Percentiles rank a stretch among this genome's conserved stretches.
Conservation (phyloP, 2,329 filamentous ascomycete genomes). For the Triangularia setosa region DNA sequence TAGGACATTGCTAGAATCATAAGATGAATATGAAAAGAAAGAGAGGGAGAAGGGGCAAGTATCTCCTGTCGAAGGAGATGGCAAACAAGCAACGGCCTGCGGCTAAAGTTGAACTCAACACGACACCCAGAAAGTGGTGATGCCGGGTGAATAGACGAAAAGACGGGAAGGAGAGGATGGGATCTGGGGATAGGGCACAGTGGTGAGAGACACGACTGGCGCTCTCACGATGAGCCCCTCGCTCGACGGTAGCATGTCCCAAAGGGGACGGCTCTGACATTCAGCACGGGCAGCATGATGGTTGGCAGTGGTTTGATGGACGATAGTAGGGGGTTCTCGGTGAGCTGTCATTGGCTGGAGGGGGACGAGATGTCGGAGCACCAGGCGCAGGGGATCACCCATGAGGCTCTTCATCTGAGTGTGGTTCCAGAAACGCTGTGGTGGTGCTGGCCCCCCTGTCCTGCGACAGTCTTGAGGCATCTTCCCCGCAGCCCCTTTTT, state of each 20-base stretch:
- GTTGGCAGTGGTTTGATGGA: slow-evolving; percentile 33
- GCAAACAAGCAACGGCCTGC: slow-evolving; percentile 25
- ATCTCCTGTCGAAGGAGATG: slow-evolving; percentile 22
- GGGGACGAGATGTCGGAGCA: slow-evolving; percentile 13
- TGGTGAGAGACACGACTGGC: neutral
- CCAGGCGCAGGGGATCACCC: slow-evolving; percentile 11
- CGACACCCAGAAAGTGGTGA: slow-evolving; percentile 26
- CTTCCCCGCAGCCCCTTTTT: slow-evolving; percentile 13
- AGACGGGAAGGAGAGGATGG: slow-evolving; percentile 18
- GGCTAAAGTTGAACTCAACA: slow-evolving; percentile 26
- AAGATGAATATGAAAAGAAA: slow-evolving; percentile 27
- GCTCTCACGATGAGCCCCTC: neutral
- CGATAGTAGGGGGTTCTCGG: slow-evolving; percentile 7
- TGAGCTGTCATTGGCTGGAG: slow-evolving; percentile 28
- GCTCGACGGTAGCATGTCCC: slow-evolving; percentile 12
- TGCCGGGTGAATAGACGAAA: slow-evolving; percentile 28
- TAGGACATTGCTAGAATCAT: slow-evolving; percentile 38
- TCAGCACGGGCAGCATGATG: slow-evolving; percentile 26
- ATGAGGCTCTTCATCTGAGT: slow-evolving; percentile 25
- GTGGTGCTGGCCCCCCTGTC: slow-evolving; percentile 36
- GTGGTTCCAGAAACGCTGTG: slow-evolving; percentile 22
- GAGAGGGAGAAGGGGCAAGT: slow-evolving; percentile 16
- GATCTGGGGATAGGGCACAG: slow-evolving; percentile 18
- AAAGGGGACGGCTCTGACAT: slow-evolving; percentile 20
- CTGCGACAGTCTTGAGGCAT: slow-evolving; percentile 49